Percentiles rank a stretch among this genome's conserved stretches.
phyloP scores from a whole-genome alignment of 257 asterid genomes.

The Jaltomata sinuosa region DNA sequence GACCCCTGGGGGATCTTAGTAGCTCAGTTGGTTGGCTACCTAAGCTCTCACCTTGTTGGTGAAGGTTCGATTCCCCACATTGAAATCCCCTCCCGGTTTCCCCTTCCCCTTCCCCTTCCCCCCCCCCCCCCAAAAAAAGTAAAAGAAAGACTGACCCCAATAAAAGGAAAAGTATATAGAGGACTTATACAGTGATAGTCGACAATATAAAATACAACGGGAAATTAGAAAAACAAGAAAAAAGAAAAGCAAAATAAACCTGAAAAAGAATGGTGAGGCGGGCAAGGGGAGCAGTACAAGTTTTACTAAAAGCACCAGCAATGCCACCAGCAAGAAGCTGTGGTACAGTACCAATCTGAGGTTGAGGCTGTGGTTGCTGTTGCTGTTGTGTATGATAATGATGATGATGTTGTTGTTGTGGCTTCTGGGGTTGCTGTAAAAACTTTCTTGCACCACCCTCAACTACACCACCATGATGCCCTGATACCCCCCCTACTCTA shows the following conservation, averaged over 20 bases:
- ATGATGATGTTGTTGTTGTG: constrained; percentile 23
- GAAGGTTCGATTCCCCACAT: no score
- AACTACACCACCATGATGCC: constrained; percentile 18
- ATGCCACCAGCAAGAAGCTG: constrained; percentile 95
- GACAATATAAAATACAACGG: background rate
- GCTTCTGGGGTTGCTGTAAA: constrained; percentile 21
- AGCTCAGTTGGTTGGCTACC: no score
- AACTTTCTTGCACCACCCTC: constrained; percentile 73
- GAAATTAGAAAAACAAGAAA: background rate
- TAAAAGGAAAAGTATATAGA: background rate
- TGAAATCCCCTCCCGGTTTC: no score
- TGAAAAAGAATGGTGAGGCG: constrained; percentile 93
- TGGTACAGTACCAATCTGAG: constrained; percentile 77
- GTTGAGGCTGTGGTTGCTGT: constrained; percentile 15
- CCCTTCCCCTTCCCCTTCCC: no score
- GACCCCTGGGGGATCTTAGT: no score
- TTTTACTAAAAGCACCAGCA: constrained; percentile 95
- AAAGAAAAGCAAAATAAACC: constrained; percentile 21
- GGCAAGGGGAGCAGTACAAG: constrained; percentile 92
- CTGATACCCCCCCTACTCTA: constrained; percentile 50
- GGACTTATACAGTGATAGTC: background rate
- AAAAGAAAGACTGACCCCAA: background rate
- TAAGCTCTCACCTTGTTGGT: no score
- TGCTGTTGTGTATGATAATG: constrained; percentile 34
- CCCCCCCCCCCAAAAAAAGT: no score